Evolutionary conservation across 2,329 filamentous ascomycete species (phyloP).

Genomic region (Orbilia blumenaviensis): DNA sequence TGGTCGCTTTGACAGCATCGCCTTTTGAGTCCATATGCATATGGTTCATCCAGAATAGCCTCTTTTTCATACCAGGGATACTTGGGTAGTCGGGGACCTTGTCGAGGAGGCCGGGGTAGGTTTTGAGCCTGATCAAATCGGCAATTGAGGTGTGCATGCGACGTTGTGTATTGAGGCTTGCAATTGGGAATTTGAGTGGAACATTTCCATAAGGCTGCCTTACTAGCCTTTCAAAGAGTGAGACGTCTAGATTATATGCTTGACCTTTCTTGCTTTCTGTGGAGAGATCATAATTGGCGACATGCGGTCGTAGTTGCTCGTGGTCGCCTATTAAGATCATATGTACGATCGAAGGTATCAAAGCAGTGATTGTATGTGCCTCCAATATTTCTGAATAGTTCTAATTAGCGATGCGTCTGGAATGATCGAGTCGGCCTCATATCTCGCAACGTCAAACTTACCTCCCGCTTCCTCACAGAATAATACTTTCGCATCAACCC

Average conservation of each 20-base stretch:
- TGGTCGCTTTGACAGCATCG: constrained; percentile 43
- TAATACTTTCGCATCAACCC: constrained; percentile 67
- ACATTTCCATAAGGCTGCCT: constrained; percentile 50
- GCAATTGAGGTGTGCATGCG: constrained; percentile 74
- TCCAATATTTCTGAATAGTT: constrained; percentile 76
- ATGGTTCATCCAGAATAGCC: constrained; percentile 73
- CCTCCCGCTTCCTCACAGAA: constrained; percentile 73
- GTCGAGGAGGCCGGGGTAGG: constrained; percentile 70
- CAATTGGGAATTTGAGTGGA: constrained; percentile 59
- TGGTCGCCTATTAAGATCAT: constrained; percentile 74
- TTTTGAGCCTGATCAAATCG: constrained; percentile 66
- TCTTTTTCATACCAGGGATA: constrained; percentile 67
- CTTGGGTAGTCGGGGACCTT: constrained; percentile 63
- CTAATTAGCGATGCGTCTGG: too few species aligned
- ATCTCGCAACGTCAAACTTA: background rate
- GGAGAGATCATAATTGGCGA: constrained; percentile 68
- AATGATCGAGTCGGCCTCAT: background rate
- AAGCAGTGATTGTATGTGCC: constrained; percentile 69
- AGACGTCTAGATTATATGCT: constrained; percentile 68
- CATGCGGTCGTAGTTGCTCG: constrained; percentile 69
- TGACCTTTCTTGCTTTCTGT: constrained; percentile 65
- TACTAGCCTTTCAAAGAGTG: constrained; percentile 70
- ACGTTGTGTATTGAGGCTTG: constrained; percentile 68
- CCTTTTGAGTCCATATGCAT: constrained; percentile 62
- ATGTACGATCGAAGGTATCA: constrained; percentile 71